phyloP scores from a whole-genome alignment of 1,284 basidiomycete species.

The Malassezia psittaci region DNA sequence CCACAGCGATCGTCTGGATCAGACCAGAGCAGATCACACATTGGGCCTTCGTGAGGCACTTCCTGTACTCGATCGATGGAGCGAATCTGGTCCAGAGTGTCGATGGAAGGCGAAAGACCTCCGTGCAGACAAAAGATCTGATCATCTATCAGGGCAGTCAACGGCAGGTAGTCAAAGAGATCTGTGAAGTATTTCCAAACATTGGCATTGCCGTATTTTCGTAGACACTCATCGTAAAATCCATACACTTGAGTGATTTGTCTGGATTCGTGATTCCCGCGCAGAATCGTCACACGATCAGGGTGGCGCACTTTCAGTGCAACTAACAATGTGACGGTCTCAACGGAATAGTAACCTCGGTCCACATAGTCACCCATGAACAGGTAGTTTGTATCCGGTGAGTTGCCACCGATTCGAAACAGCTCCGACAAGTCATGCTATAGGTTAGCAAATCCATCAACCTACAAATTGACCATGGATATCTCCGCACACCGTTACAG shows the following conservation, averaged over 20 bases:
- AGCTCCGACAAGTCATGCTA: slow-evolving; percentile 80
- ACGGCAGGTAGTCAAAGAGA: slow-evolving; percentile 92
- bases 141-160: slow-evolving; percentile 95
- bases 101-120: slow-evolving; percentile 94
- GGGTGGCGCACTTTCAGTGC: slow-evolving; percentile 96
- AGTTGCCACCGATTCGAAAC: slow-evolving; percentile 97
- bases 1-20: slow-evolving; percentile 98
- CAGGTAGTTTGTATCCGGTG: slow-evolving; percentile 98
- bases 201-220: slow-evolving; percentile 99
- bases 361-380: slow-evolving; percentile 99
- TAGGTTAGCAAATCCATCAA: slow-evolving; percentile 33
- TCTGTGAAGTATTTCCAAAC: slow-evolving; percentile 99
- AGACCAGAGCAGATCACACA: slow-evolving; percentile 98
- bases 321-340: slow-evolving; percentile 96
- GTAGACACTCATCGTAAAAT: slow-evolving; percentile 97
- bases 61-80: slow-evolving; percentile 97
- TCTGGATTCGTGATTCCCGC: slow-evolving; percentile 95
- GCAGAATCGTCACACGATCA: slow-evolving; percentile 92
- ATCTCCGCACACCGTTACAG: slow-evolving; percentile 54
- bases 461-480: slow-evolving; percentile 99
- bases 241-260: slow-evolving; percentile 99
- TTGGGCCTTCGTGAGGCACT: slow-evolving; percentile 96
- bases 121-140: slow-evolving; percentile 99
- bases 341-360: slow-evolving; percentile 97
- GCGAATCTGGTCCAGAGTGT: slow-evolving; percentile 96